These are phyloP conservation scores for Polygonum maritimum DNA, from an alignment of 148 eudicot species.

Conservation along the genomic window DNA sequence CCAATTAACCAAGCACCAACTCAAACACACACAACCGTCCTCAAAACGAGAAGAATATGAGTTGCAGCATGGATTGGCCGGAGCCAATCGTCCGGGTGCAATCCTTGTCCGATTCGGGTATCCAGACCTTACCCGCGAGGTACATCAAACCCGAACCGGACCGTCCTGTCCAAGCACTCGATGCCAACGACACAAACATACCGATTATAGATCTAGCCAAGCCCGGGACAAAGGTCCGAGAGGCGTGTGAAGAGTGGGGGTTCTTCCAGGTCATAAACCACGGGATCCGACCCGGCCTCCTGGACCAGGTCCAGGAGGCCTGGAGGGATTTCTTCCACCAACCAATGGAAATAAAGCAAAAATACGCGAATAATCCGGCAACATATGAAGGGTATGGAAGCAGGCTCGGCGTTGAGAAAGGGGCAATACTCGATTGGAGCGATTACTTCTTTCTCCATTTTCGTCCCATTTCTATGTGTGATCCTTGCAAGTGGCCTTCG, in stretches of 20 bases:
- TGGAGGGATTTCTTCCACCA: conserved; percentile 85
- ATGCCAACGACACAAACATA: conserved; percentile 20
- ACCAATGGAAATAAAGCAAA: conserved; percentile 68
- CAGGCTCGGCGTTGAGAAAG: conserved; percentile 70
- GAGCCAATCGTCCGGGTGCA: conserved; percentile 86
- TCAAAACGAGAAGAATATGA: neutral
- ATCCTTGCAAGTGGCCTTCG: conserved; percentile 73
- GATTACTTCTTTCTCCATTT: conserved; percentile 86
- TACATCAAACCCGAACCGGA: conserved; percentile 43
- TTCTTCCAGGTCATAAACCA: conserved; percentile 80
- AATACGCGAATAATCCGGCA: conserved; percentile 48
- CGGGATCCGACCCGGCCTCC: conserved; percentile 49
- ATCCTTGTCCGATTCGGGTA: conserved; percentile 54
- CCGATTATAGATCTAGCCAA: conserved; percentile 51
- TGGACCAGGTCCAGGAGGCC: conserved; percentile 47
- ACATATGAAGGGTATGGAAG: conserved; percentile 98
- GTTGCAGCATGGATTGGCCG: conserved; percentile 42
- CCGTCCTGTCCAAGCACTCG: conserved; percentile 24
- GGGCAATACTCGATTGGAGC: conserved; percentile 90
- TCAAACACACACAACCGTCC: neutral
- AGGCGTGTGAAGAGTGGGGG: conserved; percentile 73
- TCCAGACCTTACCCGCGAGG: conserved; percentile 32
- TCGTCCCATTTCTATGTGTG: conserved; percentile 44
- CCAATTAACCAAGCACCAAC: neutral
- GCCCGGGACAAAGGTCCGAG: conserved; percentile 14